Base-by-base conservation (phyloP, 208 protist species). In the Hexamita inflata region DNA sequence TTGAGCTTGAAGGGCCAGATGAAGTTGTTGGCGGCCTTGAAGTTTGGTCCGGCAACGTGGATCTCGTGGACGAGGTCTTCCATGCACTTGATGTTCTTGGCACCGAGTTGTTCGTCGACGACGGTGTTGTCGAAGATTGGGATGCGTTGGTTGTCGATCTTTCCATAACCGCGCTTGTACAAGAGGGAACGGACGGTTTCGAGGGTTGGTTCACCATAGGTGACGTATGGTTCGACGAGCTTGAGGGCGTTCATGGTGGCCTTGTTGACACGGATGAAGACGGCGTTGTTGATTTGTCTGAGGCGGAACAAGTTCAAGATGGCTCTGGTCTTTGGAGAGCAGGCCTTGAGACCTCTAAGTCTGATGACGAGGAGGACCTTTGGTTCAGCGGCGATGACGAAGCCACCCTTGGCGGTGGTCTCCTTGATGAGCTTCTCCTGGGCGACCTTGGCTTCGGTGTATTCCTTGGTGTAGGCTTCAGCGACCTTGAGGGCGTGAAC, bases 1-100 rank as follows among this genome's bases (percentile, higher is more conserved):
- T 73, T 85, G 29, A 86, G 66, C 77, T 88, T 86, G 91, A 98
- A 98, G 76, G 95, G 94, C 93, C 94, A 98, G 58, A 99, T 75
- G 83, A 95, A 95, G 77, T 93, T 90, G 83, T 88, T 94, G 58
- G 91, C 95, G 76, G 92, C 81, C 82, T 91, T 94, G 92, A 99
- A 99, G 86, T 95, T 68, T 78, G 92, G 90, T 78, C 96, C 96
- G 76, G 87, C 88, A 77, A 94, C 98, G 91, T 89, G 91, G 86
- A 99, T 94, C 89, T 99, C 93, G 91, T 99, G 93, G 81, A 99
- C 91, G 34, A 99, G 74, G 79, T 99, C 96, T 88, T 99, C 96
- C 58, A 94, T 87, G 82, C 94, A 98, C 62, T 97, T 86, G 75
- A 99, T 86, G 70, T 88, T 88, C 80, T 89, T 86, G 84, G 96